phyloP scores from a whole-genome alignment of 768 basidiomycete species.

The Imleria badia region DNA sequence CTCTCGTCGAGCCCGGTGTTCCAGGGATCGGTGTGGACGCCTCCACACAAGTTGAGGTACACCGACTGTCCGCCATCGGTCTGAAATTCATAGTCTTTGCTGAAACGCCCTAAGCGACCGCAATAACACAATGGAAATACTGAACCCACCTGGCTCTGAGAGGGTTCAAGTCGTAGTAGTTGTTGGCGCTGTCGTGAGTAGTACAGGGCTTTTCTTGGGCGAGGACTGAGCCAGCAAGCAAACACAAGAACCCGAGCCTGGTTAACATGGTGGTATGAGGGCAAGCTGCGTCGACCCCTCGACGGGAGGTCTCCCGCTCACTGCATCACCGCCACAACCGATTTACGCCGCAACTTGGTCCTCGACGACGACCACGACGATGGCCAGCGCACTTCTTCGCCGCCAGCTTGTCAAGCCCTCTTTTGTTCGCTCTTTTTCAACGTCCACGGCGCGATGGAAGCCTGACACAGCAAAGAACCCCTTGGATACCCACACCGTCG shows the following conservation, averaged over 20 bases:
- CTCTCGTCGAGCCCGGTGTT: slow-evolving; percentile 48
- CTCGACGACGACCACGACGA: slow-evolving; percentile 38
- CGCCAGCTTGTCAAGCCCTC: slow-evolving; percentile 45
- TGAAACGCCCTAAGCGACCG: slow-evolving; percentile 30
- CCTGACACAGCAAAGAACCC: slow-evolving; percentile 41
- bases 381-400: slow-evolving; percentile 69
- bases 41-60: slow-evolving; percentile 64
- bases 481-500: slow-evolving; percentile 72
- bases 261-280: slow-evolving; percentile 12
- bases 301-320: slow-evolving; percentile 17
- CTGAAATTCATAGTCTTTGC: slow-evolving; percentile 61
- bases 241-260: background rate
- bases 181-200: slow-evolving; percentile 44
- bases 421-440: slow-evolving; percentile 25
- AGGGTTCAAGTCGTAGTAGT: slow-evolving; percentile 66
- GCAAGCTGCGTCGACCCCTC: slow-evolving; percentile 22
- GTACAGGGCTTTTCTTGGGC: slow-evolving; percentile 62
- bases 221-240: slow-evolving; percentile 8
- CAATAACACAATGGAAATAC: background rate
- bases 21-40: slow-evolving; percentile 57
- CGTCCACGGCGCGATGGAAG: slow-evolving; percentile 23
- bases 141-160: slow-evolving; percentile 53
- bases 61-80: slow-evolving; percentile 48
- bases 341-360: slow-evolving; percentile 24
- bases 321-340: slow-evolving; percentile 26